A percentile compares a stretch with the other conserved stretches of the same genome.
These are phyloP conservation scores for Lichtheimia ornata DNA, from an alignment of 371 early-diverging fungal genomes.

Conservation along the genomic window DNA sequence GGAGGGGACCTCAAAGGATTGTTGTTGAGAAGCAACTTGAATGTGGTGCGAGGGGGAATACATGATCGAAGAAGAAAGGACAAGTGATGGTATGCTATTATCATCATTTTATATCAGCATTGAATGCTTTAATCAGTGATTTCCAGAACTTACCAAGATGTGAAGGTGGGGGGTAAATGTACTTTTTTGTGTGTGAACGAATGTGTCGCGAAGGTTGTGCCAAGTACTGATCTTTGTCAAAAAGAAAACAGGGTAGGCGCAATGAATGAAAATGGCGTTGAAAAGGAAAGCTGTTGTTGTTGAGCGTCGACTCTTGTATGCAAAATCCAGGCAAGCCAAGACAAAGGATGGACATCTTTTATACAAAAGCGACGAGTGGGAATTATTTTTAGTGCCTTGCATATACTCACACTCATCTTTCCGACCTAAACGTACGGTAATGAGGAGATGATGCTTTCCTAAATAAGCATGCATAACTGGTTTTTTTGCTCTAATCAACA, in stretches of 20 bases:
- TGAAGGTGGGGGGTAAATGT: no score
- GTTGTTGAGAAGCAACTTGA: constrained; percentile 18
- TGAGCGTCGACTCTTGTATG: no score
- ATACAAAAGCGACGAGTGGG: background rate
- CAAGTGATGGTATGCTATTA: background rate
- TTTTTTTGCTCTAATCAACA: constrained; percentile 5
- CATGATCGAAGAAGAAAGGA: constrained; percentile 8
- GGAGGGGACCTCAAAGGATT: background rate
- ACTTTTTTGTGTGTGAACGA: constrained; percentile 9
- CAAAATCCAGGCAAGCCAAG: no score
- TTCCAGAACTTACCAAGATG: no score
- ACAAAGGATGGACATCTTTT: background rate
- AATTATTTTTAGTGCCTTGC: constrained; percentile 5
- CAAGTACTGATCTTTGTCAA: background rate
- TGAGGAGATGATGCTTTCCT: background rate
- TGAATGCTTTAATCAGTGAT: no score
- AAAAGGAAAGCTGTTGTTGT: no score
- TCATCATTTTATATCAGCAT: no score
- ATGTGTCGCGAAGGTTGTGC: background rate
- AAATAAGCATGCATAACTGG: constrained; percentile 4
- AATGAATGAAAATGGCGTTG: constrained; percentile 14
- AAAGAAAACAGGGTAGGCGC: constrained; percentile 12
- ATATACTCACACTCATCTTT: no score
- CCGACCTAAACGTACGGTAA: no score
- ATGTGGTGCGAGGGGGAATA: constrained; percentile 18